Evolutionary conservation across 2,329 filamentous ascomycete species (phyloP).

Genomic region (Nemania serpens): DNA sequence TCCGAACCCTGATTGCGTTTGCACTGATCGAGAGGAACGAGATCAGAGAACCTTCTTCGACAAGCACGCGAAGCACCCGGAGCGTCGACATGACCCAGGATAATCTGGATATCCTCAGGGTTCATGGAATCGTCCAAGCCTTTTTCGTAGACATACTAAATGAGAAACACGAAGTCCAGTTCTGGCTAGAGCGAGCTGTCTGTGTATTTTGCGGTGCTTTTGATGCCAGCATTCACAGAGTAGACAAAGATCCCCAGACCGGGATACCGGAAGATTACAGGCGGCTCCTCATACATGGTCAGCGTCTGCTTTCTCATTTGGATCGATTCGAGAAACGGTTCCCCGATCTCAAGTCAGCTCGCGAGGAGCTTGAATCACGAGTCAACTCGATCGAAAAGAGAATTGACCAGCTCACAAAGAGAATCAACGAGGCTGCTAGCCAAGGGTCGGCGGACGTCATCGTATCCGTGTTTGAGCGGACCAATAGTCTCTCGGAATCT

Average conservation of each 20-base stretch:
- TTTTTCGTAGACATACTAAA: slow-evolving; percentile 56
- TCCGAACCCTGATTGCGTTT: slow-evolving; percentile 56
- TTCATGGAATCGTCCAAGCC: slow-evolving; percentile 58
- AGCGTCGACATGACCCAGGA: slow-evolving; percentile 50
- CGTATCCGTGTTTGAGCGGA: slow-evolving; percentile 56
- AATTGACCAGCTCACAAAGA: slow-evolving; percentile 50
- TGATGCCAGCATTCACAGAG: slow-evolving; percentile 50
- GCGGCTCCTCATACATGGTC: slow-evolving; percentile 57
- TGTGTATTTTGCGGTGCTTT: slow-evolving; percentile 56
- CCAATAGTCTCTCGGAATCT: slow-evolving; percentile 53
- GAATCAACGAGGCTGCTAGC: slow-evolving; percentile 46
- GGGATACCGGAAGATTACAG: slow-evolving; percentile 59
- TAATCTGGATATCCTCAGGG: slow-evolving; percentile 53
- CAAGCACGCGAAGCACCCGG: slow-evolving; percentile 48
- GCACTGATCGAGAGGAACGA: slow-evolving; percentile 58
- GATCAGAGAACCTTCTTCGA: slow-evolving; percentile 45
- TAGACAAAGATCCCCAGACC: slow-evolving; percentile 47
- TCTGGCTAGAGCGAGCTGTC: slow-evolving; percentile 56
- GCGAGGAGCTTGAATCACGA: slow-evolving; percentile 43
- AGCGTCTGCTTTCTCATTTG: slow-evolving; percentile 51
- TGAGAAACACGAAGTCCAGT: slow-evolving; percentile 47
- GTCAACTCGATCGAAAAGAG: slow-evolving; percentile 47
- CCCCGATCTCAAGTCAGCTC: slow-evolving; percentile 39
- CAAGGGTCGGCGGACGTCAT: slow-evolving; percentile 42
- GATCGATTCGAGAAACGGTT: slow-evolving; percentile 43